Base-by-base conservation (phyloP, 78 protist genomes). In the Parvularia atlantis region DNA sequence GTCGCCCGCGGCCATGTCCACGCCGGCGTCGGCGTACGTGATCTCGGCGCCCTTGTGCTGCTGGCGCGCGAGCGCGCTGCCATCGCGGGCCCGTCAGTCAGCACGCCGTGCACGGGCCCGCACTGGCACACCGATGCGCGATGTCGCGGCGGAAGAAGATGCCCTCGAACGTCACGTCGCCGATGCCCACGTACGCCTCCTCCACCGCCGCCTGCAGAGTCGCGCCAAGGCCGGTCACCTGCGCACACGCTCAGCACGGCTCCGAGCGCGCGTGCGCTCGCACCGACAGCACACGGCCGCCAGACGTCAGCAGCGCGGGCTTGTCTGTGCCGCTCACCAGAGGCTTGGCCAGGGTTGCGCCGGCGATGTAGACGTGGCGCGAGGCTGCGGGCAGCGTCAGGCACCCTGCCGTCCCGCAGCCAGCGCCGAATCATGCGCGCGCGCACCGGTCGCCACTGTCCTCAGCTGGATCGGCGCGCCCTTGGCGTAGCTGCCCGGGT, bases 281-380 rank as follows among this genome's bases (percentile, higher is more conserved):
- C 16, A 73, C 82, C 13, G 77, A 73, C 2, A 89, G 53, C 11
- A 89, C 93, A 19, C 93, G 76, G 37, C 93, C 93, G 31, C 93
- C 93, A 35, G 58, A 33, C 24, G 93, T 89, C 16, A 78, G 74
- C 26, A 84, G 64, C 19, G 16, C 61, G n/a, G 1, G 19, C 6
- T 19, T 35, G 40, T 19, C 53, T n/a, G n/a, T n/a, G n/a, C n/a
- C n/a, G n/a, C n/a, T n/a, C n/a, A n/a, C n/a, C n/a, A n/a, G n/a
- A n/a, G n/a, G n/a, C n/a, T n/a, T n/a, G n/a, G n/a, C n/a, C n/a
- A n/a, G n/a, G n/a, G n/a, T n/a, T n/a, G n/a, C n/a, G n/a, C n/a
- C n/a, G n/a, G n/a, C n/a, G n/a, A n/a, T n/a, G n/a, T n/a, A n/a
- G n/a, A n/a, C n/a, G n/a, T n/a, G n/a, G n/a, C n/a, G n/a, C n/a